Evolutionary conservation across 331 rosid species (phyloP).

Genomic region (Quercus tomentella): DNA sequence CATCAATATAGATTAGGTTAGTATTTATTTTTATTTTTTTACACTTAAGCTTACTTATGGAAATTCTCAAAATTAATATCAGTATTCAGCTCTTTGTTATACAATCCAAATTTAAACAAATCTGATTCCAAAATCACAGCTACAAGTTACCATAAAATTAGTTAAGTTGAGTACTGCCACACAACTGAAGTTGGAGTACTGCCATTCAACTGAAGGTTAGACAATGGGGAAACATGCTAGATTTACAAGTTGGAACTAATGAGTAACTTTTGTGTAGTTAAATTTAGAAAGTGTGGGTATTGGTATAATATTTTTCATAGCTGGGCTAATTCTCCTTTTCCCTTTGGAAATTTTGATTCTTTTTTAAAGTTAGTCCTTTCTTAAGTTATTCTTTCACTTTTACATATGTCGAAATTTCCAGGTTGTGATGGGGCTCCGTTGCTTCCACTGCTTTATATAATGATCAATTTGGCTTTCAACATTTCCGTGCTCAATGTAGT

Average conservation of each 20-base stretch:
- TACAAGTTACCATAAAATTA: not conserved
- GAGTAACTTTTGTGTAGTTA: not conserved
- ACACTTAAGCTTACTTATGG: not conserved
- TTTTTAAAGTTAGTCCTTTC: not conserved
- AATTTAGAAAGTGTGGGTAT: not conserved
- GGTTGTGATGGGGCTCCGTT: constrained; percentile 86
- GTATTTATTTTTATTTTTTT: not conserved
- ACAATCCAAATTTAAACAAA: not conserved
- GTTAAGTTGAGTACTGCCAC: not conserved
- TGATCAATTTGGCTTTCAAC: constrained; percentile 70
- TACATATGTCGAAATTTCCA: constrained; percentile 20
- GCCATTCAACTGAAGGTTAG: not conserved
- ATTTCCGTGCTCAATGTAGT: constrained; percentile 66
- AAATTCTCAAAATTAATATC: not conserved
- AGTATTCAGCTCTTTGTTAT: not conserved
- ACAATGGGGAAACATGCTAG: not conserved
- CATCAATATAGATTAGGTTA: not conserved
- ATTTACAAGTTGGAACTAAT: not conserved
- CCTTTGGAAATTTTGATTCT: constrained; percentile 7
- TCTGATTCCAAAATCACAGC: not conserved
- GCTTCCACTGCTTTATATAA: constrained; percentile 79
- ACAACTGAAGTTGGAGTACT: not conserved
- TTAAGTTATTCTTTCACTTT: constrained; percentile 3
- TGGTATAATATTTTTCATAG: constrained; percentile 5
- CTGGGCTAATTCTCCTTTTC: not conserved